Percentiles rank a stretch among this genome's conserved stretches.
Conservation (phyloP, 768 basidiomycete species). For the Suillus fuscotomentosus region DNA sequence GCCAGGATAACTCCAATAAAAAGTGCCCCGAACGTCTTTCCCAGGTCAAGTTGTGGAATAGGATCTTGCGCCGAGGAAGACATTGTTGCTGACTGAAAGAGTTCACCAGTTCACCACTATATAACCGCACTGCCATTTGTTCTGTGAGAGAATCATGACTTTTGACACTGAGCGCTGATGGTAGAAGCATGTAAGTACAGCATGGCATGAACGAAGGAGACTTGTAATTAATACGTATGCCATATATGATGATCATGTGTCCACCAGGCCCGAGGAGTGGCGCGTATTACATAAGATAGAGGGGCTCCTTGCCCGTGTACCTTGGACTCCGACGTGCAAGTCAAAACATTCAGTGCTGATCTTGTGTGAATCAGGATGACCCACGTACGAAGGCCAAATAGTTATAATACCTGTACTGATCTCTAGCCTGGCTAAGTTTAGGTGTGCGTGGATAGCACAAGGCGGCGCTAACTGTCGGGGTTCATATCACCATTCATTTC, state of each 20-base stretch:
- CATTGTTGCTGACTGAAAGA: background rate
- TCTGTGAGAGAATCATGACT: background rate
- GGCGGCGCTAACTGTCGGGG: background rate
- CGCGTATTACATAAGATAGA: too few species aligned
- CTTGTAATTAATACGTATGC: too few species aligned
- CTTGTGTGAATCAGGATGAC: too few species aligned
- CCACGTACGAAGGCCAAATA: too few species aligned
- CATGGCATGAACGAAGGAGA: too few species aligned
- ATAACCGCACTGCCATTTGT: background rate
- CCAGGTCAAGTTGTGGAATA: background rate
- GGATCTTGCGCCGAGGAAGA: background rate
- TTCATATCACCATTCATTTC: background rate
- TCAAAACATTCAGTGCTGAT: too few species aligned
- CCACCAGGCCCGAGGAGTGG: too few species aligned
- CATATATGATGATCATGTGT: too few species aligned
- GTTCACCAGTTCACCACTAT: background rate
- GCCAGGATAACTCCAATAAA: background rate
- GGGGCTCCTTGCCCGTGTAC: too few species aligned
- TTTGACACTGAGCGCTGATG: background rate
- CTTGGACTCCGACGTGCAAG: too few species aligned
- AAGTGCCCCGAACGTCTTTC: background rate
- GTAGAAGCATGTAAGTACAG: background rate
- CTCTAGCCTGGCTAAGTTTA: too few species aligned
- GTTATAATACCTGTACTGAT: too few species aligned
- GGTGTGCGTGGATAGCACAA: background rate